Evolutionary conservation across 75 land plant species (phyloP).

Genomic region (Pseudotsuga menziesii): DNA sequence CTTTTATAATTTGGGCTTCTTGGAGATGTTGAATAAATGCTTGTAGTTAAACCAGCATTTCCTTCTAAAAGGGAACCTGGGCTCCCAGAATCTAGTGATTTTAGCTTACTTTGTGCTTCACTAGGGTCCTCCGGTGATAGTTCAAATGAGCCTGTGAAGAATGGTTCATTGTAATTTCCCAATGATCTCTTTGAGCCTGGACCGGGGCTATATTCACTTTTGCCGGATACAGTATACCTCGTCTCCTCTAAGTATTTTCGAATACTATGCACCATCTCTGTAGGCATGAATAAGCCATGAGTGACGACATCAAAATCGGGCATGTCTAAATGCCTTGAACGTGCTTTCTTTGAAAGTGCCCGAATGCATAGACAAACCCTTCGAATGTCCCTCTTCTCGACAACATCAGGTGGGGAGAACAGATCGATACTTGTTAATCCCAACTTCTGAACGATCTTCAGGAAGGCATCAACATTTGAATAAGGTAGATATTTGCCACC

Average conservation of each 20-base stretch:
- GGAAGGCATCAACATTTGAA: slow-evolving; percentile 63
- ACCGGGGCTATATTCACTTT: background rate
- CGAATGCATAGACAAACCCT: slow-evolving; percentile 76
- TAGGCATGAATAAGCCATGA: slow-evolving; percentile 52
- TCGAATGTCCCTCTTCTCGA: slow-evolving; percentile 73
- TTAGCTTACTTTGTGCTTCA: slow-evolving; percentile 6
- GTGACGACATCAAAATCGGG: slow-evolving; percentile 72
- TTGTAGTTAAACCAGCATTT: background rate
- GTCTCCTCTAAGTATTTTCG: slow-evolving; percentile 45
- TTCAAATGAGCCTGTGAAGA: background rate
- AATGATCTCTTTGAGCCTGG: slow-evolving; percentile 9
- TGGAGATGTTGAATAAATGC: background rate
- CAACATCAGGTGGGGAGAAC: slow-evolving; percentile 79
- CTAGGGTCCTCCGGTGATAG: slow-evolving; percentile 2
- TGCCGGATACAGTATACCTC: slow-evolving; percentile 10
- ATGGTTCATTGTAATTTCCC: background rate
- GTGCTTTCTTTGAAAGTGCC: slow-evolving; percentile 71
- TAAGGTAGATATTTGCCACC: slow-evolving; percentile 67
- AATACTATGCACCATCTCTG: slow-evolving; percentile 46
- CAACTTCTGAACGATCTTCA: slow-evolving; percentile 64
- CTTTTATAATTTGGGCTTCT: background rate
- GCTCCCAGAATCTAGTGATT: background rate
- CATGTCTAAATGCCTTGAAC: slow-evolving; percentile 39
- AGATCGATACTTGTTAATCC: slow-evolving; percentile 67
- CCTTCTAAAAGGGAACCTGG: background rate